Base-by-base conservation (phyloP, 352 stramenopile genomes). In the Phytophthora capsici region DNA sequence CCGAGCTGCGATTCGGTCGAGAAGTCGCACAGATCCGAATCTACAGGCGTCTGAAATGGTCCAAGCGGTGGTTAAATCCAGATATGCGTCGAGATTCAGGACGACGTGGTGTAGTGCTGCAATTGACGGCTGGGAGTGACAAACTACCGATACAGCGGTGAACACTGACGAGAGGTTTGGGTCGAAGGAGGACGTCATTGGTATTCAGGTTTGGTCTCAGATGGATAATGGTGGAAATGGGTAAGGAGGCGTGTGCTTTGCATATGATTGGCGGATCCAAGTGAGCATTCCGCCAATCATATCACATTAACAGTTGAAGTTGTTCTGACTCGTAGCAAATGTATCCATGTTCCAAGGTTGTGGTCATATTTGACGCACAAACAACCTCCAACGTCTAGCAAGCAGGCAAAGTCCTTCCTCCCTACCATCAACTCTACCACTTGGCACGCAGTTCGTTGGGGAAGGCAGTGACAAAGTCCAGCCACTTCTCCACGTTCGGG, bases 401-500 rank as follows among this genome's bases (percentile, higher is more conserved):
- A 26, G 56, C 26, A 37, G 34, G 19, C 34, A 45, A 34, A 38
- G 9, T 32, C 16, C 54, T 34, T 43, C 19, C 12, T 28, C 30
- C 25, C 32, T 52, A 48, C 26, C 20, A 16, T 66, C 30, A 32
- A 34, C n/a, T 73, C 58, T 88, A 91, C 84, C 86, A 93, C 71
- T 89, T 90, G 70, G 71, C 74, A 61, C 84, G 83, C 52, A 94
- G 63, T 20, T 92, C 86, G 63, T 82, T 88, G 14, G 86, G 80
- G 71, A 92, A 94, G n/a, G 83, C 80, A 38, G 66, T 76, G 38
- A 94, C 77, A 44, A 88, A 90, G 51, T 89, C 70, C 47, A 76
- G 51, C 86, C 86, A 94, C 75, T 90, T 90, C 36, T 90, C 71
- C 17, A 91, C 77, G 66, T 90, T 88, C 50, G 83, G 76, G 71